These are phyloP conservation scores for Gossypium stocksii DNA, from an alignment of 345 rosid species.

Conservation along the genomic window DNA sequence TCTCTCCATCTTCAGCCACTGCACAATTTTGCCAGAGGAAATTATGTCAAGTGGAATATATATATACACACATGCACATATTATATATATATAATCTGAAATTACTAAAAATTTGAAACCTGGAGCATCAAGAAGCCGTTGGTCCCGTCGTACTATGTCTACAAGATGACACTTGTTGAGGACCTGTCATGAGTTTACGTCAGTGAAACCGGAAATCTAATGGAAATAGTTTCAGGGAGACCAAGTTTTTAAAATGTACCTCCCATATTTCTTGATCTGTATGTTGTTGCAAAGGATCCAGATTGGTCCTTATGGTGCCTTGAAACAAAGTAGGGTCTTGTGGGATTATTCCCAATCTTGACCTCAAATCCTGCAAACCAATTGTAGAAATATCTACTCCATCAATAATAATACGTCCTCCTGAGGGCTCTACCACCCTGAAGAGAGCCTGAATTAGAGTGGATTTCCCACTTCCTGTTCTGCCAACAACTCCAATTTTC, in stretches of 20 bases:
- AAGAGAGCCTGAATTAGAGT: slow-evolving; percentile 81
- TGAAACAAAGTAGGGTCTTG: slow-evolving; percentile 81
- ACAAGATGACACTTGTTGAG: slow-evolving; percentile 49
- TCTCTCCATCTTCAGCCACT: slow-evolving; percentile 86
- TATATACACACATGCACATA: neutral
- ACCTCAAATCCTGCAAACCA: slow-evolving; percentile 77
- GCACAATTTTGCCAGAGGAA: slow-evolving; percentile 19
- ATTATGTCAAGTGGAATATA: neutral
- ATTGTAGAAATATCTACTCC: slow-evolving; percentile 61
- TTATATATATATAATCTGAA: neutral
- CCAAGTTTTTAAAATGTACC: slow-evolving; percentile 22
- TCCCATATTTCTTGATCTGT: slow-evolving; percentile 73
- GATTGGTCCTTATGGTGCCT: slow-evolving; percentile 70
- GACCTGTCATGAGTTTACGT: slow-evolving; percentile 26
- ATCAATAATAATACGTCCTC: slow-evolving; percentile 68
- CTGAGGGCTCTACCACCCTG: slow-evolving; percentile 68
- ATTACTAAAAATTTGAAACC: slow-evolving; percentile 20
- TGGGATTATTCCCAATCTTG: slow-evolving; percentile 73
- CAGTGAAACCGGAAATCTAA: neutral
- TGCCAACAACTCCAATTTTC: slow-evolving; percentile 80
- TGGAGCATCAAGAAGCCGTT: slow-evolving; percentile 50
- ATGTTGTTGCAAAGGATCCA: slow-evolving; percentile 72
- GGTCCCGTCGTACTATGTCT: slow-evolving; percentile 44
- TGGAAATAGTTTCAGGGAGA: neutral
- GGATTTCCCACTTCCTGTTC: slow-evolving; percentile 91